Percentiles rank a stretch among this genome's conserved stretches.
phyloP scores from a whole-genome alignment of 2,329 filamentous ascomycete species.

The Beauveria varroae region DNA sequence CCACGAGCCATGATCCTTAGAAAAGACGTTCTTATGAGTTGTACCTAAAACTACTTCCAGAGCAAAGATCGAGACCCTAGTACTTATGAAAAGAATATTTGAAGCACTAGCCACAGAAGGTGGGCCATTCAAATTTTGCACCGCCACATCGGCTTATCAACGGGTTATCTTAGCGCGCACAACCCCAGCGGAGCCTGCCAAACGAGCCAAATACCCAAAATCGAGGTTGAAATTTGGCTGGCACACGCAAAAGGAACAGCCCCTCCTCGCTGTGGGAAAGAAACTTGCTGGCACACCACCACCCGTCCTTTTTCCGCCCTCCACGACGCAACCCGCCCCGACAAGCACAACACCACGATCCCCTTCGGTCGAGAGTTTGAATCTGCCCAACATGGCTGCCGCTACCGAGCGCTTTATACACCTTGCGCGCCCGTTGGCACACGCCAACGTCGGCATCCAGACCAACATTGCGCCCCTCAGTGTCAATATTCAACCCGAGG shows the following conservation, averaged over 20 bases:
- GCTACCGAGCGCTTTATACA: constrained; percentile 84
- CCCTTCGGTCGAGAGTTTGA: constrained; percentile 8
- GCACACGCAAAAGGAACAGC: constrained; percentile 13
- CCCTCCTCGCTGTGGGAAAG: constrained; percentile 12
- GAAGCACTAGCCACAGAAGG: constrained; percentile 25
- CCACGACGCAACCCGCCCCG: constrained; percentile 16
- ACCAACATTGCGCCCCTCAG: constrained; percentile 84
- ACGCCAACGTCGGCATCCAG: constrained; percentile 69
- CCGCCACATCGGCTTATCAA: constrained; percentile 29
- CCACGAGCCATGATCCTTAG: constrained; percentile 28
- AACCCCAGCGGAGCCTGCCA: constrained; percentile 38
- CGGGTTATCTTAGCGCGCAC: constrained; percentile 48
- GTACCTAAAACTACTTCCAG: constrained; percentile 11
- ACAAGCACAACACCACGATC: constrained; percentile 5
- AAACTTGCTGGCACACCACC: constrained; percentile 14
- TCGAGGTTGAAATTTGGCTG: constrained; percentile 28
- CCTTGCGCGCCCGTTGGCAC: constrained; percentile 84
- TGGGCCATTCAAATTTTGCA: constrained; percentile 18
- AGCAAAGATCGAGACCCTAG: constrained; percentile 22
- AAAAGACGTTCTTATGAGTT: constrained; percentile 11
- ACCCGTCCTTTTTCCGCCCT: constrained; percentile 12
- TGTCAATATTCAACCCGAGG: constrained; percentile 93
- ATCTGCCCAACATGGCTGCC: constrained; percentile 65
- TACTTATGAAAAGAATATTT: constrained; percentile 14
- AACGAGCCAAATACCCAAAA: constrained; percentile 35